Conservation (phyloP, 331 rosid genomes). For the Spiraea crenata region DNA sequence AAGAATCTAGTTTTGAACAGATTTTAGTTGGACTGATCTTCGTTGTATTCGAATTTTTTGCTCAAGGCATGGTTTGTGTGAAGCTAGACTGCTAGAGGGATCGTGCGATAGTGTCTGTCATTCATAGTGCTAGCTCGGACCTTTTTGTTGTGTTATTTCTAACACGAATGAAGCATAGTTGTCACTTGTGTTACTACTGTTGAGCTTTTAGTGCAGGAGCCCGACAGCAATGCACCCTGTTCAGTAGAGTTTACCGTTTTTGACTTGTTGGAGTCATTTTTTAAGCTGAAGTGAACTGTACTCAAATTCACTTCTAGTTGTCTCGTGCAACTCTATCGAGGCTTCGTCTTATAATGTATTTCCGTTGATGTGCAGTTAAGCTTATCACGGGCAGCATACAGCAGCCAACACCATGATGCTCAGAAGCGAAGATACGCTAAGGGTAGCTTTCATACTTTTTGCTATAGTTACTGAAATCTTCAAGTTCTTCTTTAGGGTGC, state of each 20-base stretch:
- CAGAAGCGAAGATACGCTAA: slow-evolving; percentile 42
- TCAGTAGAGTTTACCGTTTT: neutral
- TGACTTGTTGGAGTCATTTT: slow-evolving; percentile 5
- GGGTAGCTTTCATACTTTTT: slow-evolving; percentile 52
- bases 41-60: neutral
- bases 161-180: slow-evolving; percentile 5
- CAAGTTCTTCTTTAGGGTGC: slow-evolving; percentile 12
- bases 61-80: neutral
- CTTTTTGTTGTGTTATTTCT: neutral
- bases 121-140: neutral
- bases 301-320: neutral
- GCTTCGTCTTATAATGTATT: slow-evolving; percentile 15
- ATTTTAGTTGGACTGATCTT: neutral
- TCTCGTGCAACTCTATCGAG: slow-evolving; percentile 8
- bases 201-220: slow-evolving; percentile 1
- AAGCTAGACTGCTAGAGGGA: slow-evolving; percentile 17
- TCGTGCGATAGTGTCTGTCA: neutral
- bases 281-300: neutral
- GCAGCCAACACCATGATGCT: slow-evolving; percentile 41
- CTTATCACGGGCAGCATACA: slow-evolving; percentile 47
- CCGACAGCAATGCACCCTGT: neutral
- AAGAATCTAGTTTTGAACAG: neutral
- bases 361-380: slow-evolving; percentile 54
- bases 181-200: neutral
- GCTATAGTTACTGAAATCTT: slow-evolving; percentile 19